Evolutionary conservation across 2,329 filamentous ascomycete genomes (phyloP), one percentile per base, ranked within the genome.

Genomic region (Claviceps lovelessii): DNA sequence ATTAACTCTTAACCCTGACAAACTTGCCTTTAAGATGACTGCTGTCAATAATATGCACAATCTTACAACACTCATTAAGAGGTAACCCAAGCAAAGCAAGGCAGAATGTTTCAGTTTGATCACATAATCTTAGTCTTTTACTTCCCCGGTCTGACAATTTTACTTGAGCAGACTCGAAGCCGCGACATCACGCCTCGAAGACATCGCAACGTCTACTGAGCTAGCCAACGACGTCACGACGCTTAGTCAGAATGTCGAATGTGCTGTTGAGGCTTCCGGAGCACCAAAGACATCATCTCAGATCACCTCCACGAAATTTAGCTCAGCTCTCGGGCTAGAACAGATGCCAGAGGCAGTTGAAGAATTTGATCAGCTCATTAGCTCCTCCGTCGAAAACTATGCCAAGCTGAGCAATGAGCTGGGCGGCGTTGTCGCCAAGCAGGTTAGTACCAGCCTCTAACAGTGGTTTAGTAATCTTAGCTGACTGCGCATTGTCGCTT

Each of bases 41-140:
- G 83, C 83, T 61, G 74, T 83, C 59, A 87, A 80, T 72, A 88
- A 90, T 65, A 96, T 97, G 89, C 85, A 97, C 73, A 97, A 95
- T 69, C 76, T 98, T 59, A 94, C 90, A 41, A 98, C 93, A 54
- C 81, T 98, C 65, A 96, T 98, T 76, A 98, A 98, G 80, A 84
- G 93, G 93, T 97, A 80, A 47, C 33, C 9, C 33, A 6, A 29
- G 33, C 23, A 6, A 2, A 54, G 31, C 19, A 28, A 23, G 51
- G 10, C 44, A 37, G 11, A 46, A 37, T n/a, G 9, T 4, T 19
- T 23, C 17, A n/a, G 13, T 35, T 46, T 8, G 5, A 9, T 23
- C 6, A 9, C 3, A 37, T 52, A 17, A n/a, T 23, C 11, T 46
- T 52, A 17, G 17, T 23, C 11, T 46, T 10, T 17, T 15, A 45